Conservation (phyloP, 2,329 filamentous ascomycete genomes). For the Ceratocystiopsis sp. region DNA sequence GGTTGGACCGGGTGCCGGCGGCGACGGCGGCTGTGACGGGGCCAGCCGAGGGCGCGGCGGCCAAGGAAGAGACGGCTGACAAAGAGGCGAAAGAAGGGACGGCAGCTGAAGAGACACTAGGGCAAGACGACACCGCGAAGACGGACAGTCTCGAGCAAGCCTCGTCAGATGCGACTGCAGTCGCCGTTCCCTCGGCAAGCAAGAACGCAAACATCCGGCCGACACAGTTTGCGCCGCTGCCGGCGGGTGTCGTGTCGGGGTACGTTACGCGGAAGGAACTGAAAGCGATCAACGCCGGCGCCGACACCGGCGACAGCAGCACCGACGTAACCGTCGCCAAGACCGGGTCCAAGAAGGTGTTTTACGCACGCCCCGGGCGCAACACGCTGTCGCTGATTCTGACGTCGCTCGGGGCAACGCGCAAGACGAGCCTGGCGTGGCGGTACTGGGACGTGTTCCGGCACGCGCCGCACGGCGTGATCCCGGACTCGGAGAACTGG, state of each 20-base stretch:
- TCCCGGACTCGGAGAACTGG: conserved; percentile 58
- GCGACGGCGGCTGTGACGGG: neutral
- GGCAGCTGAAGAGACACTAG: neutral
- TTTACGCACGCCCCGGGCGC: conserved; percentile 27
- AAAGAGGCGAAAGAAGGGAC: neutral
- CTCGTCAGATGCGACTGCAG: too few species aligned
- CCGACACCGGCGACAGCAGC: neutral
- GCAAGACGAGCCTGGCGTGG: conserved; percentile 42
- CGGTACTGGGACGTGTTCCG: conserved; percentile 68
- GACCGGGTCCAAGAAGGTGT: neutral
- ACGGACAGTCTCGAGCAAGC: too few species aligned
- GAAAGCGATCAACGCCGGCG: neutral
- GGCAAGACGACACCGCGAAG: neutral
- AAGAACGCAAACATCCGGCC: neutral
- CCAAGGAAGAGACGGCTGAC: neutral
- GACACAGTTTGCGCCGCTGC: conserved; percentile 1
- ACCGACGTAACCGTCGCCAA: neutral
- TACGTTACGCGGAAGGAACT: too few species aligned
- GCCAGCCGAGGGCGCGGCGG: neutral
- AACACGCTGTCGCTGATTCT: conserved; percentile 55
- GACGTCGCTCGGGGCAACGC: conserved; percentile 41
- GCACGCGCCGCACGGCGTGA: conserved; percentile 35
- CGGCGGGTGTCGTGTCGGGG: neutral
- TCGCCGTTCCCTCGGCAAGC: too few species aligned
- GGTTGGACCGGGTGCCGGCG: conserved; percentile 18